Base-by-base conservation (phyloP, 2,329 filamentous ascomycete genomes). In the Drechslerella dactyloides region DNA sequence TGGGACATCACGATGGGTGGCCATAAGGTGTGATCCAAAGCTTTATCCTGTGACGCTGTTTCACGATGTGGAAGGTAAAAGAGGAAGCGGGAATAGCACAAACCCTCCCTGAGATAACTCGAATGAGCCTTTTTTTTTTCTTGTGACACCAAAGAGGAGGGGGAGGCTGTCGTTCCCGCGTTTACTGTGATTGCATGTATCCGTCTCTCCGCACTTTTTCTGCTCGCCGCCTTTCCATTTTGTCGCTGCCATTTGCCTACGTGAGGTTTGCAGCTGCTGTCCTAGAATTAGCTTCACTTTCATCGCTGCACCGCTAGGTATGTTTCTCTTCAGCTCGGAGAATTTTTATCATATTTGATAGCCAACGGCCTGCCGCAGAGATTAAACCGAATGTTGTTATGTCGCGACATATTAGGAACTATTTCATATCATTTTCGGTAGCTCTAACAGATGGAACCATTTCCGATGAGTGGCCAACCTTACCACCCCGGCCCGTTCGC, bases 311-410 rank as follows among this genome's bases (percentile, higher is more conserved):
- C 58, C 58, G 53, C 46, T 53, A 64, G 53, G 46, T 50, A 70
- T 63, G 44, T 40, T 60, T 63, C 59, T 54, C 53, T 64, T 58
- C 35, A 58, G 24, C 37, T 55, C 66, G 66, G 66, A 70, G 53
- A 64, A 51, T 70, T 70, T 21, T 59, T 57, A 59, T 52, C 17
- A n/a, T 21, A 21, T 48, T 11, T 40, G 50, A 60, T 60, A 30
- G 56, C 51, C 46, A 66, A 60, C 55, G 37, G 51, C 50, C 50
- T 46, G 4, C 37, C 44, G 44, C 15, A 48, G n/a, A 48, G 44
- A 23, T 19, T 21, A 19, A 23, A 52, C 30, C 44, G 23, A 35
- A 40, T 37, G 40, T 30, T 55, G 44, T 69, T 54, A 19, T 48
- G 19, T 19, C 54, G 30, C n/a, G 21, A 35, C 51, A 19, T 44